phyloP scores from a whole-genome alignment of 2,329 filamentous ascomycete species.

The Microthyrium microscopicum region DNA sequence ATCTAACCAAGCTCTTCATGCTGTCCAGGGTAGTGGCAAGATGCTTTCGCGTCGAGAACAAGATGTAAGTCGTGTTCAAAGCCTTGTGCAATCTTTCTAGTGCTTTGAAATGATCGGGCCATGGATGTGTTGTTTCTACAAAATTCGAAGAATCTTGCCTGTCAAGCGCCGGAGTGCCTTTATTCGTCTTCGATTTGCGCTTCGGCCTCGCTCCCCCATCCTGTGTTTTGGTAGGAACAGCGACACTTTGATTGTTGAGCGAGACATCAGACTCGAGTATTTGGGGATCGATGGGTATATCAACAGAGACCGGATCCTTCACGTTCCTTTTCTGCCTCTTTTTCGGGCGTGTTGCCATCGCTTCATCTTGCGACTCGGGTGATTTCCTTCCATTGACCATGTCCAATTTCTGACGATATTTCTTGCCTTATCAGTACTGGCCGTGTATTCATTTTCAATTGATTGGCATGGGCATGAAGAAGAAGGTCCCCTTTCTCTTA shows the following conservation, averaged over 20 bases:
- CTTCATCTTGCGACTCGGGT: too few relatives aligned
- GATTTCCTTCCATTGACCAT: too few relatives aligned
- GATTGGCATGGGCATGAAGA: too few relatives aligned
- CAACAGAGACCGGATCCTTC: too few relatives aligned
- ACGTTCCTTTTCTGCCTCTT: too few relatives aligned
- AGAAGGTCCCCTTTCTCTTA: too few relatives aligned
- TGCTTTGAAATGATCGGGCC: conserved; percentile 59
- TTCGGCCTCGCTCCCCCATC: conserved; percentile 38
- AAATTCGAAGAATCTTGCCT: conserved; percentile 30
- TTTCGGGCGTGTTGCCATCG: too few relatives aligned
- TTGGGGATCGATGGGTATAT: conserved; percentile 25
- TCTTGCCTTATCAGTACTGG: too few relatives aligned
- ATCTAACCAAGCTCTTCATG: conserved; percentile 69
- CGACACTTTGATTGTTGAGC: not conserved
- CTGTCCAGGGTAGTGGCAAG: conserved; percentile 83
- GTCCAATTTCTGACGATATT: too few relatives aligned
- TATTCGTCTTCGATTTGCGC: conserved; percentile 24
- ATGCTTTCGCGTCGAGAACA: conserved; percentile 85
- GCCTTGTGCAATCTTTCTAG: conserved; percentile 67
- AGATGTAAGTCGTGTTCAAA: conserved; percentile 84
- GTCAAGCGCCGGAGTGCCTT: conserved; percentile 22
- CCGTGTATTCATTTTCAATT: too few relatives aligned
- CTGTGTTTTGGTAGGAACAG: conserved; percentile 37
- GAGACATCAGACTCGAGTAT: not conserved
- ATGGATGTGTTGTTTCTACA: conserved; percentile 37